A percentile compares a stretch with the other conserved stretches of the same genome.
Conservation (phyloP, 768 basidiomycete species). For the Boletellus ananiceps region DNA sequence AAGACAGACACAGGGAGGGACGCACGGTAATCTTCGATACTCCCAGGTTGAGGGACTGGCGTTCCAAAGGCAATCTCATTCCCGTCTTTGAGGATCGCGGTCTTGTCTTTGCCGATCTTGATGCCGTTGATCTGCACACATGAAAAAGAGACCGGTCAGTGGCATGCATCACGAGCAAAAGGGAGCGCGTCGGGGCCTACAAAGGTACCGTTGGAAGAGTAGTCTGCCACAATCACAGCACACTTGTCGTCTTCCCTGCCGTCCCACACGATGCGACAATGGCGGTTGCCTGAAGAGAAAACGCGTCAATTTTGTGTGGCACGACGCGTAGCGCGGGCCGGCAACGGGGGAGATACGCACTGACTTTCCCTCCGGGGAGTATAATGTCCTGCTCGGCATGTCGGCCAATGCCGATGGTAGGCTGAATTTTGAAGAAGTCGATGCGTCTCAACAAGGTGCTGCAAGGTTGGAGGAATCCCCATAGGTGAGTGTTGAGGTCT, state of each 20-base stretch:
- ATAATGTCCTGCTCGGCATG: constrained; percentile 40
- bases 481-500: constrained; percentile 40
- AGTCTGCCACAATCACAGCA: constrained; percentile 32
- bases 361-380: constrained; percentile 70
- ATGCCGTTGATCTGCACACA: constrained; percentile 36
- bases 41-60: constrained; percentile 40
- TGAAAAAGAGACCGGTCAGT: constrained; percentile 3
- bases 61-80: constrained; percentile 87
- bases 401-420: constrained; percentile 53
- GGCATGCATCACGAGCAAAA: constrained; percentile 2
- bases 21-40: constrained; percentile 72
- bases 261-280: constrained; percentile 37
- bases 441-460: constrained; percentile 47
- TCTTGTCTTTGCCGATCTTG: constrained; percentile 36
- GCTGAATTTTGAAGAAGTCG: constrained; percentile 55
- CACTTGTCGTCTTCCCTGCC: constrained; percentile 29
- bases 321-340: constrained; percentile 10
- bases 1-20: constrained; percentile 10
- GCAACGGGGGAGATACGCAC: constrained; percentile 38
- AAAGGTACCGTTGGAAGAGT: constrained; percentile 44
- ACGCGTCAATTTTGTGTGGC: constrained; percentile 24
- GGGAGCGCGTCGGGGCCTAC: constrained; percentile 24
- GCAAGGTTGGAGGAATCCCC: constrained; percentile 71
- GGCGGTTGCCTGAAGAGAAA: constrained; percentile 33
- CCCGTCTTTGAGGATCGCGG: constrained; percentile 50